phyloP scores from a whole-genome alignment of 1,139 yeast species.

The Kodamaea fungicola region DNA sequence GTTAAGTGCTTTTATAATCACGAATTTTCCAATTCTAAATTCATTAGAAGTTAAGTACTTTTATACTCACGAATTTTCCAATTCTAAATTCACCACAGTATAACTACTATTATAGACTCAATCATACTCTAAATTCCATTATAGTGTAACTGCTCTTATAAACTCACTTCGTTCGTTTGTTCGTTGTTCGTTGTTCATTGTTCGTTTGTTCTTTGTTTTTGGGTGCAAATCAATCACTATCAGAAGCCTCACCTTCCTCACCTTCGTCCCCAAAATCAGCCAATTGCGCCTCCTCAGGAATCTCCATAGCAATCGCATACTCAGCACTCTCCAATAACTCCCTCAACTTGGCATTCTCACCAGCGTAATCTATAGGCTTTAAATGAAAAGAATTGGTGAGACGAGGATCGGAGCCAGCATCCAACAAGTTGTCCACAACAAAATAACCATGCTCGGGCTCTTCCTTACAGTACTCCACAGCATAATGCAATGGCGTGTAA shows the following conservation, averaged over 20 bases:
- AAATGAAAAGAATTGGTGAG: constrained; percentile 45
- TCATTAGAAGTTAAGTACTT: too few species aligned
- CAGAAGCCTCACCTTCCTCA: constrained; percentile 35
- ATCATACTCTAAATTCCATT: not conserved
- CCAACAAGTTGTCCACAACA: constrained; percentile 75
- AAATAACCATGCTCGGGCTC: constrained; percentile 88
- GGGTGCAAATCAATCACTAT: constrained; percentile 19
- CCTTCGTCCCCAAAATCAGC: constrained; percentile 20
- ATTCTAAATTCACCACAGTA: too few species aligned
- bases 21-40: too few species aligned
- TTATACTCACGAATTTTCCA: too few species aligned
- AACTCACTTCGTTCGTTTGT: not conserved
- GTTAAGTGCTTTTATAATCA: too few species aligned
- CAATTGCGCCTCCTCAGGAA: constrained; percentile 26
- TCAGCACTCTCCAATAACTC: constrained; percentile 79
- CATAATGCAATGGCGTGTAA: constrained; percentile 86
- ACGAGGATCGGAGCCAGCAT: constrained; percentile 89
- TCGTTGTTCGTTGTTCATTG: too few species aligned
- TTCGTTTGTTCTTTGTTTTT: too few species aligned
- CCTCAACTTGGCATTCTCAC: constrained; percentile 48
- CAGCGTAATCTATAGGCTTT: constrained; percentile 71
- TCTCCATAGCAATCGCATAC: constrained; percentile 53
- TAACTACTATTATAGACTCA: too few species aligned
- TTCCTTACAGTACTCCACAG: constrained; percentile 68
- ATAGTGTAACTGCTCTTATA: too few species aligned